These are phyloP conservation scores for Phytopythium delawarense DNA, from an alignment of 352 stramenopile genomes.

Conservation along the genomic window DNA sequence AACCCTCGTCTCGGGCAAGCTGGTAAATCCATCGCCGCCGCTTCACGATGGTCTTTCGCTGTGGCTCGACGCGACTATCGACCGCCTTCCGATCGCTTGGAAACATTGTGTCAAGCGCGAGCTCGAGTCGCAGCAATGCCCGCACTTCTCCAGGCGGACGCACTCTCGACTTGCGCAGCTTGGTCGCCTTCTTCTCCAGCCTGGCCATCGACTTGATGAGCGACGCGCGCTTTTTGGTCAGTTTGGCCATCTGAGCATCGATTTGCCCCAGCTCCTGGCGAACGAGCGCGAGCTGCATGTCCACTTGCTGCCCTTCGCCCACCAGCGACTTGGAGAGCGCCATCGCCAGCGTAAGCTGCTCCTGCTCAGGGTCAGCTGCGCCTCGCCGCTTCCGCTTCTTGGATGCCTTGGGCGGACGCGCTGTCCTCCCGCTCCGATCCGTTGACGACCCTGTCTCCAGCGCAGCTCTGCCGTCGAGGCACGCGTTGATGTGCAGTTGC, in stretches of 20 bases:
- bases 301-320: conserved; percentile 33
- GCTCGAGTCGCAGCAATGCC: conserved; percentile 19
- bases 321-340: conserved; percentile 31
- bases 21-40: conserved; percentile 11
- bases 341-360: conserved; percentile 36
- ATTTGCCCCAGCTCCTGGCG: conserved; percentile 42
- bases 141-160: conserved; percentile 24
- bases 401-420: conserved; percentile 12
- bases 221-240: conserved; percentile 33
- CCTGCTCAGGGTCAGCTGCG: conserved; percentile 7
- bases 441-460: background rate
- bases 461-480: conserved; percentile 23
- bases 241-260: conserved; percentile 39
- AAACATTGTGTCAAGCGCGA: conserved; percentile 25
- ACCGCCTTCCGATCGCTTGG: conserved; percentile 12
- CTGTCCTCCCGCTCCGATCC: background rate
- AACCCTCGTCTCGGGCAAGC: conserved; percentile 6
- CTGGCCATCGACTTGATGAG: conserved; percentile 44
- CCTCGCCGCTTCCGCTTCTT: conserved; percentile 26
- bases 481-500: conserved; percentile 33
- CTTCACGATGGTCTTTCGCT: conserved; percentile 9
- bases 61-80: background rate
- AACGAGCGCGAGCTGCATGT: conserved; percentile 37
- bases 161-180: conserved; percentile 38
- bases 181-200: conserved; percentile 45